These are phyloP conservation scores for Apiotrichum veenhuisii DNA, from an alignment of 1,284 basidiomycete genomes.

Conservation along the genomic window DNA sequence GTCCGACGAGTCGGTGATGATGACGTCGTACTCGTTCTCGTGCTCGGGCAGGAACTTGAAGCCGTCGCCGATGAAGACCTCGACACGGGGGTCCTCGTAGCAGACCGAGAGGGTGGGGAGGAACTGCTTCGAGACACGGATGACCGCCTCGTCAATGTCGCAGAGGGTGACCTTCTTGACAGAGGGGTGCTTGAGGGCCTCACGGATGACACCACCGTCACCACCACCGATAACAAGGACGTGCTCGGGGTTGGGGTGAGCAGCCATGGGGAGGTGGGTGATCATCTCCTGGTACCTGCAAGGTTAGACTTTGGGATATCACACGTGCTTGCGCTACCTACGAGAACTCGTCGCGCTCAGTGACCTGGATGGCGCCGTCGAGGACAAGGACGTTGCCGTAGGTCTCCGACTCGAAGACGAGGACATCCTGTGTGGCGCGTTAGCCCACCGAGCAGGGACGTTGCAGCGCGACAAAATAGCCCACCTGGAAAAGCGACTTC, in stretches of 20 bases:
- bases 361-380: slow-evolving; percentile 94
- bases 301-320: too few relatives aligned
- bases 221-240: slow-evolving; percentile 97
- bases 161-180: slow-evolving; percentile 93
- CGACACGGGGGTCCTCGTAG: slow-evolving; percentile 77
- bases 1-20: slow-evolving; percentile 98
- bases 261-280: slow-evolving; percentile 87
- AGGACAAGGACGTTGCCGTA: slow-evolving; percentile 95
- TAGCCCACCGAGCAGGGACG: not conserved
- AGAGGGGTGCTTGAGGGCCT: slow-evolving; percentile 89
- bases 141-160: slow-evolving; percentile 98
- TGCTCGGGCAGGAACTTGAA: slow-evolving; percentile 95
- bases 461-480: slow-evolving; percentile 12
- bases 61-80: slow-evolving; percentile 88
- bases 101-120: slow-evolving; percentile 92
- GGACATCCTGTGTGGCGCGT: slow-evolving; percentile 67
- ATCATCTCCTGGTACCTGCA: slow-evolving; percentile 99
- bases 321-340: not conserved
- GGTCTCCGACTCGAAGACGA: slow-evolving; percentile 91
- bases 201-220: slow-evolving; percentile 93
- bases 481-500: slow-evolving; percentile 69
- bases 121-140: slow-evolving; percentile 88
- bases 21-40: slow-evolving; percentile 88
- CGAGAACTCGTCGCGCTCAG: slow-evolving; percentile 98
- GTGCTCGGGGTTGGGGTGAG: slow-evolving; percentile 92